A percentile compares a stretch with the other conserved stretches of the same genome.
phyloP scores from a whole-genome alignment of 257 asterid genomes.

The Gardenia jasminoides region DNA sequence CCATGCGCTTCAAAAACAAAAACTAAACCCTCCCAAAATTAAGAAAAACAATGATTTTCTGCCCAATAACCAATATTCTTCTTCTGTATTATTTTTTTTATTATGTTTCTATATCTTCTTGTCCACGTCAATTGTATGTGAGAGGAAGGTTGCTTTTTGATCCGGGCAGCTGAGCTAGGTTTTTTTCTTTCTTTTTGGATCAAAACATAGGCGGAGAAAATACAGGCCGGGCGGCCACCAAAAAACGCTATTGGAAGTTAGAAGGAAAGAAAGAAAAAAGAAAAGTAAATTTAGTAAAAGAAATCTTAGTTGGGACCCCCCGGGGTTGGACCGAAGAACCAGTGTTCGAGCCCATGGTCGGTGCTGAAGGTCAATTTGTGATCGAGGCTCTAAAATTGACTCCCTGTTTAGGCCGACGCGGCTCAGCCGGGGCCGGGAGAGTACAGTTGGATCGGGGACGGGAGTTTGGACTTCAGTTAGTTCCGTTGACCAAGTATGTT shows the following conservation, averaged over 20 bases:
- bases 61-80: neutral
- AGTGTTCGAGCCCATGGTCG: too few species aligned
- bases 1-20: conserved; percentile 5
- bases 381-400: too few species aligned
- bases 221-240: conserved; percentile 1
- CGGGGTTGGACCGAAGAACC: neutral
- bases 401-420: too few species aligned
- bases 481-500: too few species aligned
- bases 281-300: neutral
- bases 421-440: too few species aligned
- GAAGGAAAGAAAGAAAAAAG: neutral
- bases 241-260: neutral
- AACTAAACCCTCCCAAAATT: neutral
- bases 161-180: neutral
- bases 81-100: neutral
- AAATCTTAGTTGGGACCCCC: neutral
- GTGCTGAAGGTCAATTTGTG: too few species aligned
- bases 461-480: too few species aligned
- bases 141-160: neutral
- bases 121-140: too few species aligned
- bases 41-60: neutral
- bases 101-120: too few species aligned
- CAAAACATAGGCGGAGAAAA: conserved; percentile 4
- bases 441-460: too few species aligned
- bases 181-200: too few species aligned